Percentiles rank a stretch among this genome's conserved stretches.
Conservation (phyloP, 1,284 basidiomycete species). For the Cryptococcus sp. region DNA sequence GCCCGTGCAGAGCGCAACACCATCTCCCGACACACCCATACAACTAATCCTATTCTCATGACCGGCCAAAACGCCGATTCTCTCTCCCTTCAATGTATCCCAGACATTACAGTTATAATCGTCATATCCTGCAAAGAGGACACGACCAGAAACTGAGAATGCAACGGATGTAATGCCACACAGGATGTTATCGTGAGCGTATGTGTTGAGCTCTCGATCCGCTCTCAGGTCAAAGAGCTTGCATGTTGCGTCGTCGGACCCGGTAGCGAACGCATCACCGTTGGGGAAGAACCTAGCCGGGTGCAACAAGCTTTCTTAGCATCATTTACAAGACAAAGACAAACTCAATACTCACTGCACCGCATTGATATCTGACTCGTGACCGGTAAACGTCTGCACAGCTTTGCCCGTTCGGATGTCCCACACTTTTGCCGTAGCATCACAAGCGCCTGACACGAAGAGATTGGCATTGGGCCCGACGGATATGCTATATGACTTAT, state of each 20-base stretch:
- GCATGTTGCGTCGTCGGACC: slow-evolving; percentile 98
- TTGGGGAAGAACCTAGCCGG: slow-evolving; percentile 90
- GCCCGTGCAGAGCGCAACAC: slow-evolving; percentile 97
- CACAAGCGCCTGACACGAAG: slow-evolving; percentile 97
- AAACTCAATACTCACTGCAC: slow-evolving; percentile 71
- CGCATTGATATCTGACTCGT: slow-evolving; percentile 99
- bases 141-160: slow-evolving; percentile 94
- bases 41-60: slow-evolving; percentile 98
- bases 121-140: slow-evolving; percentile 97
- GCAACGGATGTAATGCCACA: slow-evolving; percentile 98
- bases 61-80: slow-evolving; percentile 92
- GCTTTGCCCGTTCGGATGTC: slow-evolving; percentile 96
- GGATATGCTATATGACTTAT: slow-evolving; percentile 68
- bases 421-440: slow-evolving; percentile 97
- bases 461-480: slow-evolving; percentile 91
- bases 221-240: slow-evolving; percentile 97
- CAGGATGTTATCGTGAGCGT: slow-evolving; percentile 96
- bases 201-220: slow-evolving; percentile 92
- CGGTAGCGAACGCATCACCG: slow-evolving; percentile 97
- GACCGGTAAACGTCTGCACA: slow-evolving; percentile 97
- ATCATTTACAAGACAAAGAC: slow-evolving; percentile 1
- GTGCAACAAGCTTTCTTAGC: slow-evolving; percentile 5
- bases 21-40: slow-evolving; percentile 91
- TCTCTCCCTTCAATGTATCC: slow-evolving; percentile 98
- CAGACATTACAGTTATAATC: slow-evolving; percentile 99